phyloP scores from a whole-genome alignment of 2,329 filamentous ascomycete genomes.

The Colletotrichum incanum region DNA sequence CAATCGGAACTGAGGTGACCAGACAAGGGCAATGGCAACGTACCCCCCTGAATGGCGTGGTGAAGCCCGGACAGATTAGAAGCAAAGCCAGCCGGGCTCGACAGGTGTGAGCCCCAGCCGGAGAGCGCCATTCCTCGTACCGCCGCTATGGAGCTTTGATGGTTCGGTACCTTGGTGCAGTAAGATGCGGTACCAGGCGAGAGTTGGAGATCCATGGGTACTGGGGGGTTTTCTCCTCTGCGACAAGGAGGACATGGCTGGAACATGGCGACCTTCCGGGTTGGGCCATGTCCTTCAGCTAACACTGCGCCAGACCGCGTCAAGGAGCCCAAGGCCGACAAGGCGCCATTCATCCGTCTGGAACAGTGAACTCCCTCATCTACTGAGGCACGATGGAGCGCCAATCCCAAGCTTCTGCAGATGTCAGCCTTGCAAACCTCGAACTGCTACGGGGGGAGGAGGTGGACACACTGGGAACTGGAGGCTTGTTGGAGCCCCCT shows the following conservation, averaged over 20 bases:
- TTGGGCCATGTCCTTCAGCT: conserved; percentile 17
- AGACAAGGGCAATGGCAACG: conserved; percentile 24
- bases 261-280: conserved; percentile 15
- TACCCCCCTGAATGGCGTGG: conserved; percentile 12
- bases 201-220: neutral
- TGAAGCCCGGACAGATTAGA: conserved; percentile 20
- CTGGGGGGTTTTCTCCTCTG: neutral
- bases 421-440: conserved; percentile 36
- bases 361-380: conserved; percentile 27
- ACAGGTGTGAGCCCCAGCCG: neutral
- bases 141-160: neutral
- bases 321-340: conserved; percentile 18
- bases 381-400: neutral
- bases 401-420: conserved; percentile 31
- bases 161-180: conserved; percentile 1
- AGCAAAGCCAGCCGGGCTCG: conserved; percentile 2
- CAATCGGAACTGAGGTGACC: conserved; percentile 15
- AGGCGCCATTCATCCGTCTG: conserved; percentile 33
- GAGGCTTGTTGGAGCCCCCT: neutral
- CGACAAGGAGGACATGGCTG: conserved; percentile 7
- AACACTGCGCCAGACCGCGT: conserved; percentile 23
- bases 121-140: neutral
- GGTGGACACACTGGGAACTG: neutral
- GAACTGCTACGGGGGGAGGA: conserved; percentile 4
- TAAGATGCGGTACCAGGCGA: neutral